phyloP scores from a whole-genome alignment of 73 alveolate genomes.

The Blepharisma japonicum region DNA sequence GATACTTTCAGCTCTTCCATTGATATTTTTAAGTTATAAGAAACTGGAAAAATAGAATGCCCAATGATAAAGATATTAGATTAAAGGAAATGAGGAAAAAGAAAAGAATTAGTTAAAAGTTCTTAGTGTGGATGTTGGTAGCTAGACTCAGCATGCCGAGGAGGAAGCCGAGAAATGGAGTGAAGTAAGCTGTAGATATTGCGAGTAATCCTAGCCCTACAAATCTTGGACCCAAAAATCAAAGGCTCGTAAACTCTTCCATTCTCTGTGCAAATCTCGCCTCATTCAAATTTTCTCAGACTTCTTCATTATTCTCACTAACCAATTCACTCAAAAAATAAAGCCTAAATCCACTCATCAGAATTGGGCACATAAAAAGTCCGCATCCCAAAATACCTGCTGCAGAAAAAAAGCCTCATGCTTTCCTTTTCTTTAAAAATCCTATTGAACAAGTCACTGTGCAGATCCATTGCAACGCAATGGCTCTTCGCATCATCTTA shows the following conservation, averaged over 20 bases:
- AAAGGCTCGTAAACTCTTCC: not conserved
- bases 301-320: not conserved
- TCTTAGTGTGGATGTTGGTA: no score
- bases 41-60: no score
- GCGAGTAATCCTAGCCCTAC: no score
- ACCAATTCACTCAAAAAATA: not conserved
- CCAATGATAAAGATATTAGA: no score
- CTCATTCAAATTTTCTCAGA: slow-evolving; percentile 22
- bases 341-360: not conserved
- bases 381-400: not conserved
- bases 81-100: no score
- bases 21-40: no score
- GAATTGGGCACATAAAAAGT: not conserved
- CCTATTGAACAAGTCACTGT: not conserved
- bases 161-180: no score
- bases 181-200: no score
- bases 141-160: no score
- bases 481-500: not conserved
- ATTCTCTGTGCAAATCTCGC: slow-evolving; percentile 26
- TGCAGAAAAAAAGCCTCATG: not conserved
- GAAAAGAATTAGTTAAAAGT: no score
- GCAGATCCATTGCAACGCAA: not conserved
- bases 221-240: not conserved
- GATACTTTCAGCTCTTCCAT: no score
- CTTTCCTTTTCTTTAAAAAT: not conserved